phyloP scores from a whole-genome alignment of 805 yeast species.

The Jamesozyma spencerorum region DNA sequence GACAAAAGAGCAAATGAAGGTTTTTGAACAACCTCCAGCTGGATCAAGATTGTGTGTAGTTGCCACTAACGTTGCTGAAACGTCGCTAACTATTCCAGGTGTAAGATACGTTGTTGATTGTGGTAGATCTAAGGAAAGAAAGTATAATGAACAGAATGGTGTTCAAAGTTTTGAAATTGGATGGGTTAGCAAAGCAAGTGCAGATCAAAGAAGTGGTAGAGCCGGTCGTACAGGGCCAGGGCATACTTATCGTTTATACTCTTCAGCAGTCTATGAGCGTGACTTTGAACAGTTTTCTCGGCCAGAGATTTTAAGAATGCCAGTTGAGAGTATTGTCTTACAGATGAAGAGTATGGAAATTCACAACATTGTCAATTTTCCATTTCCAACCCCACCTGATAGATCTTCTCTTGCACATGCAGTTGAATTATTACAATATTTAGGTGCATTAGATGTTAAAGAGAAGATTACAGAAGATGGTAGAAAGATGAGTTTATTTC shows the following conservation, averaged over 20 bases:
- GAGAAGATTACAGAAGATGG: slow-evolving; percentile 70
- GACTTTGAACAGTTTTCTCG: slow-evolving; percentile 73
- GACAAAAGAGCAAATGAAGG: slow-evolving; percentile 90
- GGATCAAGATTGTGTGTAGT: slow-evolving; percentile 85
- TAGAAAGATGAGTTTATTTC: slow-evolving; percentile 77
- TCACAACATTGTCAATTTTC: slow-evolving; percentile 80
- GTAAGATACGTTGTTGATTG: slow-evolving; percentile 90
- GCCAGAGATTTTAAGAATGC: slow-evolving; percentile 92
- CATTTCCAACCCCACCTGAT: slow-evolving; percentile 92
- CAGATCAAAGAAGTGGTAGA: slow-evolving; percentile 92
- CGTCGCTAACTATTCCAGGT: slow-evolving; percentile 93
- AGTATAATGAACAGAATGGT: slow-evolving; percentile 71
- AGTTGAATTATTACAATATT: slow-evolving; percentile 50
- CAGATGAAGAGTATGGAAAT: slow-evolving; percentile 97
- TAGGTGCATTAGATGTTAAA: slow-evolving; percentile 64
- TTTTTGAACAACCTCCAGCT: slow-evolving; percentile 74
- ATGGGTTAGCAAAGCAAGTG: slow-evolving; percentile 93
- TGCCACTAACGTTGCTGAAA: slow-evolving; percentile 97
- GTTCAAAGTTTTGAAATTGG: slow-evolving; percentile 86
- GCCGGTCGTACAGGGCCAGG: slow-evolving; percentile 99
- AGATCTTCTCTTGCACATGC: slow-evolving; percentile 51
- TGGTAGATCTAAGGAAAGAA: slow-evolving; percentile 87
- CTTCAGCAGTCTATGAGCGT: slow-evolving; percentile 87
- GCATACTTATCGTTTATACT: slow-evolving; percentile 83
- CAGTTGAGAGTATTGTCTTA: slow-evolving; percentile 90